phyloP scores from a whole-genome alignment of 805 yeast species.

The Cyberlindnera japonica region DNA sequence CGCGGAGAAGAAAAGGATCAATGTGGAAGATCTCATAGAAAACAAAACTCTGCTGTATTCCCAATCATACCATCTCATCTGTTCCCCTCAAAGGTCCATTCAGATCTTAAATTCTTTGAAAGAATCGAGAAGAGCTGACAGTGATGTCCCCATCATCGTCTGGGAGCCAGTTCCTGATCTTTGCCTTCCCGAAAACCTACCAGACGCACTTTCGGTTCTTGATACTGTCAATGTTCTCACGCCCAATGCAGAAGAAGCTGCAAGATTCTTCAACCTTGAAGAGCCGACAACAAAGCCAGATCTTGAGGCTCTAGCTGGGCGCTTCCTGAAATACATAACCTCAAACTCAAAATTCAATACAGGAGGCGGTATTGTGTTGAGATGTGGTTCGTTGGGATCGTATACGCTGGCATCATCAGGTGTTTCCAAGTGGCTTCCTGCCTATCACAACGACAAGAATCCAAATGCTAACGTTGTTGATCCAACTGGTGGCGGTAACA shows the following conservation, averaged over 20 bases:
- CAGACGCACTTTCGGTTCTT: slow-evolving; percentile 36
- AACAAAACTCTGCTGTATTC: slow-evolving; percentile 38
- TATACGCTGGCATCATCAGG: slow-evolving; percentile 36
- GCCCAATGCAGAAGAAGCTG: slow-evolving; percentile 85
- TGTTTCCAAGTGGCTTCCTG: slow-evolving; percentile 51
- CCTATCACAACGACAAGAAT: slow-evolving; percentile 55
- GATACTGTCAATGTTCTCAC: slow-evolving; percentile 56
- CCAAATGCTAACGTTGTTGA: slow-evolving; percentile 53
- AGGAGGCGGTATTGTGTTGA: slow-evolving; percentile 50
- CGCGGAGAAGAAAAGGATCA: slow-evolving; percentile 59
- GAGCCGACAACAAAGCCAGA: slow-evolving; percentile 39
- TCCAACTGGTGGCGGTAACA: slow-evolving; percentile 95
- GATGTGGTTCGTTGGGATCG: slow-evolving; percentile 80
- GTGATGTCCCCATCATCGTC: slow-evolving; percentile 39
- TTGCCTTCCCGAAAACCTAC: slow-evolving; percentile 51
- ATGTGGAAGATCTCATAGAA: slow-evolving; percentile 47
- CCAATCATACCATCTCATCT: slow-evolving; percentile 63
- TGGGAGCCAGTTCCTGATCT: slow-evolving; percentile 90
- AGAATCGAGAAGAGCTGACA: slow-evolving; percentile 8
- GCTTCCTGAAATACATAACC: slow-evolving; percentile 40
- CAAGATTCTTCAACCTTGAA: slow-evolving; percentile 48
- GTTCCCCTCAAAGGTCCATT: slow-evolving; percentile 61
- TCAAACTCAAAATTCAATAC: slow-evolving; percentile 28
- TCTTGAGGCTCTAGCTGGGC: slow-evolving; percentile 41
- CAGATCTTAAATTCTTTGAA: slow-evolving; percentile 40